Evolutionary conservation across 441 rosid species (phyloP), one percentile per base, ranked within the genome.

Genomic region (Aleurites moluccanus): DNA sequence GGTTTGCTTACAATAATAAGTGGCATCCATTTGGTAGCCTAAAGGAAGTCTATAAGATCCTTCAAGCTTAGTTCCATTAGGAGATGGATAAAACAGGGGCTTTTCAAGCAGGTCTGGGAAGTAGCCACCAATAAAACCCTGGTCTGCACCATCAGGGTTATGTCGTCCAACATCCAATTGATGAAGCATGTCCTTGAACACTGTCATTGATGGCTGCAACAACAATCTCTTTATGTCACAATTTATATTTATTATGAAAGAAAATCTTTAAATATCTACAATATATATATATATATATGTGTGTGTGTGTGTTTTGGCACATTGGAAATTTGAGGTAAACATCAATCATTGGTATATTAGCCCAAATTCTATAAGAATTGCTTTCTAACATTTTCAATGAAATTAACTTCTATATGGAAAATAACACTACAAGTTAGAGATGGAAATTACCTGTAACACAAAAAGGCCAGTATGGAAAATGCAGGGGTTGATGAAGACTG

Each of bases 11-110:
- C 98, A 92, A 63, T 83, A 95, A 75, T 95, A 95, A 40, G 94
- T 78, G 15, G 99, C 99, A 68, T 95, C 99, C 99, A 95, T 95
- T 86, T 95, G 98, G 77, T 95, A 95, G 18, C 99, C 98, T 78
- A 95, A 71, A 56, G 98, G 96, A 82, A 95, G 98, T 80, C 99
- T 90, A 64, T 82, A 93, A 21, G 80, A 80, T 49, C 98, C 98
- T 23, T 84, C 81, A 23, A 91, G 89, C 35, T 73, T 72, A 40
- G 86, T 74, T n/a, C 80, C 89, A 73, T 92, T 95, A 18, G 33
- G 2, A 10, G 93, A 84, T 59, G 96, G 94, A 81, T 75, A 77
- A 85, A 90, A 95, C 85, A 92, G 80, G 25, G 98, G 96, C 80
- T 80, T 81, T 76, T 88, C 88, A 27, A 95, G 96, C 85, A 95